A percentile compares a stretch with the other conserved stretches of the same genome.
phyloP scores from a whole-genome alignment of 768 basidiomycete species.

The Pleurotus tuber-regium region DNA sequence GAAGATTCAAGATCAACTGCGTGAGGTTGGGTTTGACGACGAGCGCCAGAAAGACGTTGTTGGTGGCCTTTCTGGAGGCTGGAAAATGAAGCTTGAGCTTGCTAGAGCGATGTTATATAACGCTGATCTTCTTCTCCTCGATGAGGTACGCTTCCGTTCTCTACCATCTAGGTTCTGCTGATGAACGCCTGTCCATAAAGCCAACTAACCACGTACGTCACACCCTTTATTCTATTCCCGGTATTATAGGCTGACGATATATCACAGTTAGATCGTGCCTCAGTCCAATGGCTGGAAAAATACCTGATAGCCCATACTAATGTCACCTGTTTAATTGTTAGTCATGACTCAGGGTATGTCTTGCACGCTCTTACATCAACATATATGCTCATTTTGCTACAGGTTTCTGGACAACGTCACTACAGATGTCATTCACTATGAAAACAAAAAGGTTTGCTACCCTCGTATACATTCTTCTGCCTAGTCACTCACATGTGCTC shows the following conservation, averaged over 20 bases:
- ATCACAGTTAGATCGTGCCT: constrained; percentile 69
- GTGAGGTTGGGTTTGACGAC: constrained; percentile 91
- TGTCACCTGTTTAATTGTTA: constrained; percentile 90
- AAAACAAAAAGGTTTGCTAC: constrained; percentile 73
- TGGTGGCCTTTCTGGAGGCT: constrained; percentile 91
- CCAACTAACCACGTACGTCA: constrained; percentile 86
- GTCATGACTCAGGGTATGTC: constrained; percentile 93
- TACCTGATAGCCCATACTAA: constrained; percentile 81
- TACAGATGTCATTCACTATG: constrained; percentile 97
- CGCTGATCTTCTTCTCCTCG: constrained; percentile 80
- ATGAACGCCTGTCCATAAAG: constrained; percentile 33
- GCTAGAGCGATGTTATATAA: constrained; percentile 97
- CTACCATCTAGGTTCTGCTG: constrained; percentile 11
- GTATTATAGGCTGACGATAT: constrained; percentile 5
- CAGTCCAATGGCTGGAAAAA: constrained; percentile 89
- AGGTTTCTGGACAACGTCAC: constrained; percentile 95
- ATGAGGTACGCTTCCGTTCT: constrained; percentile 55
- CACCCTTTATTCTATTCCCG: constrained; percentile 14
- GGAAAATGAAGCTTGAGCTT: constrained; percentile 99
- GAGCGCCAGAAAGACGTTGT: constrained; percentile 81
- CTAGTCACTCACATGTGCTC: constrained; percentile 12
- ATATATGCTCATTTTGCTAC: constrained; percentile 9
- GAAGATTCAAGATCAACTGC: constrained; percentile 76
- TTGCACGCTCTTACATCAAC: neutral
- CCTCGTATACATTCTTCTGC: constrained; percentile 12